Percentiles rank a stretch among this genome's conserved stretches.
These are phyloP conservation scores for Anaeramoeba flamelloides DNA, from an alignment of 78 protist genomes.

Conservation along the genomic window DNA sequence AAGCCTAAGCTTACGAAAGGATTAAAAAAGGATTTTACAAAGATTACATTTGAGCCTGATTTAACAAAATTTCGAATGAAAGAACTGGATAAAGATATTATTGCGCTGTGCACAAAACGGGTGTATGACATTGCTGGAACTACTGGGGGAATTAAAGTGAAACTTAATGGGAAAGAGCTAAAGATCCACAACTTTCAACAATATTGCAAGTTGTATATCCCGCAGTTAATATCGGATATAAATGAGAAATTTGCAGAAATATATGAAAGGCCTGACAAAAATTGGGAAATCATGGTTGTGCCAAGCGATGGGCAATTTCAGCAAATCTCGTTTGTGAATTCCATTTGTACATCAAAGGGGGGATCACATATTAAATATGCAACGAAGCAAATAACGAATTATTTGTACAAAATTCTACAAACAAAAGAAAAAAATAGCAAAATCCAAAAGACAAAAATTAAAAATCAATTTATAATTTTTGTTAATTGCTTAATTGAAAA, in stretches of 20 bases:
- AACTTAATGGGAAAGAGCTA: background rate
- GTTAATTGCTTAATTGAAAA: constrained; percentile 81
- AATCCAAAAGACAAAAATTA: constrained; percentile 35
- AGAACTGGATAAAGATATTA: constrained; percentile 55
- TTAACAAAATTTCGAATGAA: constrained; percentile 44
- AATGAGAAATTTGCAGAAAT: background rate
- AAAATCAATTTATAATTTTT: constrained; percentile 60
- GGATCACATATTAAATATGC: background rate
- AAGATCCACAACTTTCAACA: background rate
- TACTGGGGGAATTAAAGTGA: background rate
- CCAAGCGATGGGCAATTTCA: constrained; percentile 33
- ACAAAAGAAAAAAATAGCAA: constrained; percentile 24
- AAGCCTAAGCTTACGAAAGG: constrained; percentile 9
- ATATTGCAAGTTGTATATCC: background rate
- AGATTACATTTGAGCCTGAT: constrained; percentile 44
- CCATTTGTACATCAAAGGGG: constrained; percentile 57
- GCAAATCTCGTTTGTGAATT: constrained; percentile 81
- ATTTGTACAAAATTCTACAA: constrained; percentile 18
- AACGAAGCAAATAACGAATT: background rate
- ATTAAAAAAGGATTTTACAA: constrained; percentile 31
- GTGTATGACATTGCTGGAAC: constrained; percentile 80
- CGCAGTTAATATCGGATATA: too few relatives aligned
- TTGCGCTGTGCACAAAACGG: constrained; percentile 48
- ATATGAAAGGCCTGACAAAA: constrained; percentile 3
- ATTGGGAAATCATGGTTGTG: constrained; percentile 29